Evolutionary conservation across 139 green algal species (phyloP).

Genomic region (Yamagishiella unicocca): DNA sequence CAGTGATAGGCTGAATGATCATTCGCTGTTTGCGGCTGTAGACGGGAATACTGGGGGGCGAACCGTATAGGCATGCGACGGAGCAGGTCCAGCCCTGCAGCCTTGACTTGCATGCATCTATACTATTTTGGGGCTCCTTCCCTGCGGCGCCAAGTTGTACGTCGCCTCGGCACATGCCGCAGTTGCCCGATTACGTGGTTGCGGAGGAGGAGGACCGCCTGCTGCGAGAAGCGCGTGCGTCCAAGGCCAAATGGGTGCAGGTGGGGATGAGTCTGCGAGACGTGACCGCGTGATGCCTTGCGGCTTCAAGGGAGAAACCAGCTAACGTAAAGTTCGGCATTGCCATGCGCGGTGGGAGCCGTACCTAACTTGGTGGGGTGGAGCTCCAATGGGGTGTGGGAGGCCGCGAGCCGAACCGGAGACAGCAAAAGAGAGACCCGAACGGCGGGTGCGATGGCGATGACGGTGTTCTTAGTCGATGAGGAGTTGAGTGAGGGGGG

Average conservation of each 20-base stretch:
- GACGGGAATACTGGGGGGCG: too few species aligned
- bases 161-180: slow-evolving; percentile 10
- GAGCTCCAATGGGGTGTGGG: not conserved
- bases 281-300: not conserved
- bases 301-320: not conserved
- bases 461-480: too few species aligned
- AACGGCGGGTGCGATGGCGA: too few species aligned
- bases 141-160: not conserved
- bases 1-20: too few species aligned
- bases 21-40: not conserved
- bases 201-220: slow-evolving; percentile 56
- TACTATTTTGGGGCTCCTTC: not conserved
- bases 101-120: too few species aligned
- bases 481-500: too few species aligned
- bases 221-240: slow-evolving; percentile 32
- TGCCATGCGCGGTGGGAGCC: not conserved
- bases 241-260: slow-evolving; percentile 69
- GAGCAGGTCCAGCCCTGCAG: not conserved
- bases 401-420: too few species aligned
- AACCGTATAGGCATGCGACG: not conserved
- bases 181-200: slow-evolving; percentile 66
- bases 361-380: not conserved
- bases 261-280: slow-evolving; percentile 33
- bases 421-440: too few species aligned
- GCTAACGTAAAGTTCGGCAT: not conserved